A percentile compares a stretch with the other conserved stretches of the same genome.
phyloP scores from a whole-genome alignment of 768 basidiomycete genomes.

The Leccinellum rugosiceps region DNA sequence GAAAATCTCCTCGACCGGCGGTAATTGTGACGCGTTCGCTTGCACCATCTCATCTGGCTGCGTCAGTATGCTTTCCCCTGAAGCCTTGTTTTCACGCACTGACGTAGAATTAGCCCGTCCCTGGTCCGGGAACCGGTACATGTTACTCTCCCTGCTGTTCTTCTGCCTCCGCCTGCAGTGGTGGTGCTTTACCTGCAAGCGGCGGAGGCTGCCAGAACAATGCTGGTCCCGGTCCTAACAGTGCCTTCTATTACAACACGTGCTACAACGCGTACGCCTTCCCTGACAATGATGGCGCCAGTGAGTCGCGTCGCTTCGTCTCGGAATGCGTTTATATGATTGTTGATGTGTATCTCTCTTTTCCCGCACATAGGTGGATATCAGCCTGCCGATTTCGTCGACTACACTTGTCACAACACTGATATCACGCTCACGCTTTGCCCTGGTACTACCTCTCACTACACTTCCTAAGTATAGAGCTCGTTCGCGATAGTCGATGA shows the following conservation, averaged over 20 bases:
- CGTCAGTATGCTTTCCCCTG: constrained; percentile 13
- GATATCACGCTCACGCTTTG: constrained; percentile 31
- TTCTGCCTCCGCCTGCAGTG: constrained; percentile 24
- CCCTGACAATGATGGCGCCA: constrained; percentile 31
- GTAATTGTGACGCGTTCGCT: constrained; percentile 27
- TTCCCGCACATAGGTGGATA: not conserved
- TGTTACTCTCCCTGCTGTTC: constrained; percentile 32
- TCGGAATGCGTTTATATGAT: not conserved
- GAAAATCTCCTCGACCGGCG: constrained; percentile 30
- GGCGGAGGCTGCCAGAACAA: constrained; percentile 29
- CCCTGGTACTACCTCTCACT: constrained; percentile 8
- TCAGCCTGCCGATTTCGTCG: constrained; percentile 28
- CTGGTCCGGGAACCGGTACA: constrained; percentile 19
- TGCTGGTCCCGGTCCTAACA: constrained; percentile 30
- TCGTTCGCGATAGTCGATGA: not conserved
- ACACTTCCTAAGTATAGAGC: not conserved
- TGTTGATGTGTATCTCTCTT: not conserved
- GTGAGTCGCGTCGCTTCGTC: constrained; percentile 11
- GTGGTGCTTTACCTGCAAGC: constrained; percentile 26
- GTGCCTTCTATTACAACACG: constrained; percentile 25
- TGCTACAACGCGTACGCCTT: constrained; percentile 33
- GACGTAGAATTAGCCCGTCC: constrained; percentile 24
- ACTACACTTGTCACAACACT: constrained; percentile 26
- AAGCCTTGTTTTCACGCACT: not conserved
- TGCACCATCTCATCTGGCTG: constrained; percentile 31